Evolutionary conservation across 2,329 filamentous ascomycete genomes (phyloP).

Genomic region (Lomentospora prolificans): DNA sequence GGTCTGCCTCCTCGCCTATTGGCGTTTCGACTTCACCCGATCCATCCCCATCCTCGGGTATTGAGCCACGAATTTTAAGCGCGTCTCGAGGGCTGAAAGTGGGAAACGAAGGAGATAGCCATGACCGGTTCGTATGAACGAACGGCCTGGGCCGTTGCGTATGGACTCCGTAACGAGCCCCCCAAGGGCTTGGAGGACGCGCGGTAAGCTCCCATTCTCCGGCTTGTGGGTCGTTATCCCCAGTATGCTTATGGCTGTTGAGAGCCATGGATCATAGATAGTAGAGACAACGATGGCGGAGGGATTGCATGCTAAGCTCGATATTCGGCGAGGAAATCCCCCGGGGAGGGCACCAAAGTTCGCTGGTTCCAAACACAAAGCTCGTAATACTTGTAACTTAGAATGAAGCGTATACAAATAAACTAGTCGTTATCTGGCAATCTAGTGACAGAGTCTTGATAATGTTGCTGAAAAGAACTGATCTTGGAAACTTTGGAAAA

Average conservation of each 20-base stretch:
- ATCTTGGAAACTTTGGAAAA: no score
- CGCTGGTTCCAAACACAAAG: no score
- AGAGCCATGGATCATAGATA: not conserved
- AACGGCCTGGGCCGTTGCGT: not conserved
- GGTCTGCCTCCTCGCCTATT: slow-evolving; percentile 3
- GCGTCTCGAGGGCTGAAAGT: not conserved
- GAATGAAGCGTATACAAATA: no score
- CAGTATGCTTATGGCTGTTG: not conserved
- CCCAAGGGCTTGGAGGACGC: not conserved
- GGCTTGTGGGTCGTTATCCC: not conserved
- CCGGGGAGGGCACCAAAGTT: no score
- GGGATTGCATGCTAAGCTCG: not conserved
- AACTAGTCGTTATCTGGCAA: no score
- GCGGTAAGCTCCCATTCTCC: not conserved
- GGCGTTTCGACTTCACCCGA: not conserved
- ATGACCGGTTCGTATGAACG: not conserved
- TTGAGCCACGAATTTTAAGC: not conserved
- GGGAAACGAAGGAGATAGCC: slow-evolving; percentile 2
- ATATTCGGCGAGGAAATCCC: not conserved
- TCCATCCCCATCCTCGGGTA: not conserved
- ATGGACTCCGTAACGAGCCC: not conserved
- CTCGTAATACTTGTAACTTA: no score
- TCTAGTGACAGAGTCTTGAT: no score
- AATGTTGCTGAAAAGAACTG: no score
- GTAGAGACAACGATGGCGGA: not conserved